phyloP scores from a whole-genome alignment of 2,329 filamentous ascomycete genomes.

The Botrytis fabae region DNA sequence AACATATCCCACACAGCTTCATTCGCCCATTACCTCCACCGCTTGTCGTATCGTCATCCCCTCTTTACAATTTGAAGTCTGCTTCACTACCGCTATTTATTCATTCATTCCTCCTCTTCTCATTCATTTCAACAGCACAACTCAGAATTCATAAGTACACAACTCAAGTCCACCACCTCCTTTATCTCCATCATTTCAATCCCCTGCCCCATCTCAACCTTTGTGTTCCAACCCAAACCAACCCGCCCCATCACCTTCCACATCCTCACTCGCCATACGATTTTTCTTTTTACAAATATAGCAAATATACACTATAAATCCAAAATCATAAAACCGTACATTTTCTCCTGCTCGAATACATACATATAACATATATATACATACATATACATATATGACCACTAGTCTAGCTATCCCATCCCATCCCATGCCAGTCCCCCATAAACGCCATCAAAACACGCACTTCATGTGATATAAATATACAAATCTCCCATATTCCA shows the following conservation, averaged over 20 bases:
- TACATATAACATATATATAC: neutral
- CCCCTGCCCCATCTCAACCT: too few species aligned
- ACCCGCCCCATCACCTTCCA: neutral
- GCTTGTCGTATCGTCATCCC: neutral
- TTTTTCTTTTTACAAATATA: neutral
- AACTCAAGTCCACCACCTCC: neutral
- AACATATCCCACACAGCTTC: neutral
- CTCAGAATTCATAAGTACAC: neutral
- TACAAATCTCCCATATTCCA: neutral
- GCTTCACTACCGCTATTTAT: neutral
- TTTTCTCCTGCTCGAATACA: neutral
- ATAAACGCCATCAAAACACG: neutral
- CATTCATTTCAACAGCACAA: neutral
- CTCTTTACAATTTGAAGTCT: neutral
- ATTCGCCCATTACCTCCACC: neutral
- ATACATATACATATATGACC: too few species aligned
- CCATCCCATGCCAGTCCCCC: neutral
- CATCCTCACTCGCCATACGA: neutral
- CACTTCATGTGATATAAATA: neutral
- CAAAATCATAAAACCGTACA: neutral
- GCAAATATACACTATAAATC: neutral
- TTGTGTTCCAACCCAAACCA: too few species aligned
- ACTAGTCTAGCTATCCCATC: neutral
- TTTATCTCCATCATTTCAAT: neutral
- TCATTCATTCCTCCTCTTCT: neutral